Evolutionary conservation across 176 grass and related monocot genomes (phyloP).

Genomic region (Rhynchospora pubera): DNA sequence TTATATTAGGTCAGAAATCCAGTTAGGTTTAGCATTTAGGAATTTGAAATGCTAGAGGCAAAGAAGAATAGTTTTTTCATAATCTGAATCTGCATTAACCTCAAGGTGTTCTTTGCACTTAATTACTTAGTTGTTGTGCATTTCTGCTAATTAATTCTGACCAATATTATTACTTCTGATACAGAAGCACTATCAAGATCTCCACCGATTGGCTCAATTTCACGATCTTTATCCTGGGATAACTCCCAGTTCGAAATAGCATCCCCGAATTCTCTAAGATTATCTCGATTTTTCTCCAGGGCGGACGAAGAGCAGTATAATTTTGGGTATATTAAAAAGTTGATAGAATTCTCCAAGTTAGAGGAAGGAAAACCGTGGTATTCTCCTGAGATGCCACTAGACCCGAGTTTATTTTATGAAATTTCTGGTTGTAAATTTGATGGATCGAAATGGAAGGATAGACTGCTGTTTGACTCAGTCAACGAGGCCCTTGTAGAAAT

Average conservation of each 20-base stretch:
- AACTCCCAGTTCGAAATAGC: conserved; percentile 40
- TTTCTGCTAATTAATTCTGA: neutral
- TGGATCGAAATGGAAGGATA: conserved; percentile 33
- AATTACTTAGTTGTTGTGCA: neutral
- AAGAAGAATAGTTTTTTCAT: neutral
- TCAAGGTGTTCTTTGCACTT: neutral
- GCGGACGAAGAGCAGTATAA: conserved; percentile 79
- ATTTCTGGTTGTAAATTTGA: conserved; percentile 35
- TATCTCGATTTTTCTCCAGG: conserved; percentile 67
- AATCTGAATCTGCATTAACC: neutral
- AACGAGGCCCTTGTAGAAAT: conserved; percentile 66
- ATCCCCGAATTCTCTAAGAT: conserved; percentile 68
- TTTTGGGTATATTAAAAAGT: conserved; percentile 51
- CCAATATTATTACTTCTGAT: conserved; percentile 10
- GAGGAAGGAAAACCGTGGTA: conserved; percentile 34
- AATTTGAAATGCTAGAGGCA: neutral
- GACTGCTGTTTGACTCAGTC: conserved; percentile 60
- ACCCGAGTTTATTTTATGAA: conserved; percentile 40
- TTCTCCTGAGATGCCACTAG: conserved; percentile 48
- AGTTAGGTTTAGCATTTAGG: neutral
- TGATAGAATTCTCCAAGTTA: conserved; percentile 42
- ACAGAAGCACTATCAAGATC: conserved; percentile 80
- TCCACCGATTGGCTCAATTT: conserved; percentile 66
- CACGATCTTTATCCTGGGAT: conserved; percentile 53
- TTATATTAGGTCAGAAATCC: neutral